Evolutionary conservation across 1,139 yeast genomes (phyloP), one percentile per base, ranked within the genome.

Genomic region (Hansenula sp.): DNA sequence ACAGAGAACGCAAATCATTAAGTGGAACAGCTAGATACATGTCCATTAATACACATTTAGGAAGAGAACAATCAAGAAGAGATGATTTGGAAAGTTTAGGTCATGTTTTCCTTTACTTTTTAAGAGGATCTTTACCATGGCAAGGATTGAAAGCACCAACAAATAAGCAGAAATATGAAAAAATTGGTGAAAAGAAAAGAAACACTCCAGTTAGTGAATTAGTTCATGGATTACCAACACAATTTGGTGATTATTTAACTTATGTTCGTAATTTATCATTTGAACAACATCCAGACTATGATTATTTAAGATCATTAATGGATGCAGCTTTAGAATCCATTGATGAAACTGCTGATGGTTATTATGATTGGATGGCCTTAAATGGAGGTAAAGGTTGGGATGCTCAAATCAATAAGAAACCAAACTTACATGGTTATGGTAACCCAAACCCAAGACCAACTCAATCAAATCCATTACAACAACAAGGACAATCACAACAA

Each of bases 11-110:
- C 66, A 92, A 92, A 68, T 90, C 92, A 53, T 75, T 92, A 55
- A 90, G 97, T 34, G 98, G 98, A 50, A 92, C 98, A 17, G 98
- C 98, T n/a, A 79, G 98, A 61, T 92, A 92, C 61, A 96, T 97
- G 55, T 80, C 92, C 21, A 89, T 92, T 52, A 92, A 92, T 64
- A 92, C 98, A 24, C 98, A 92, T 67, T 72, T 92, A 60, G 98
- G 98, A 37, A 86, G 94, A 54, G 98, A 92, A 64, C 98, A 92
- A 65, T 82, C 89, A 47, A 82, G 98, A 66, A 79, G 98, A 61
- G 98, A 92, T 62, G 98, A 92, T 64, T 77, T 92, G 66, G 98
- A 92, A 68, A 82, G 95, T 50, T 76, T 92, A 64, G 97, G 97
- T 29, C 94, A 92, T 63, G 97, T 92, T 32, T 78, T 92, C 58